A percentile compares a stretch with the other conserved stretches of the same genome.
Evolutionary conservation across 495 filamentous ascomycete species (phyloP).

Genomic region (Parathielavia appendiculata): DNA sequence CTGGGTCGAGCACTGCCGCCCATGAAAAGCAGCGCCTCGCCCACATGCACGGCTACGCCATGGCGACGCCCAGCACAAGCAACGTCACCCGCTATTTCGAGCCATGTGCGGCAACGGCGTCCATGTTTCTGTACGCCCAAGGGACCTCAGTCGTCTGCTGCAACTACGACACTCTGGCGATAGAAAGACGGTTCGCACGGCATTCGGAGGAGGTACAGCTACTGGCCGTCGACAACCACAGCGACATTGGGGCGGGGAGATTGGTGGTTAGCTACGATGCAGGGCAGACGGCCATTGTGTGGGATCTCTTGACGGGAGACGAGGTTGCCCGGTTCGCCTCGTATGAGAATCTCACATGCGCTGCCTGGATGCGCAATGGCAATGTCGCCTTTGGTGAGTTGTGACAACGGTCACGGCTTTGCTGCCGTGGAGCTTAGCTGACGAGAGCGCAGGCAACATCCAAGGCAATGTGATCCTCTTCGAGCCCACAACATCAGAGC

Average conservation of each 20-base stretch:
- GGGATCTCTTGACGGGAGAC: conserved; percentile 90
- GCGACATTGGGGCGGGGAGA: conserved; percentile 77
- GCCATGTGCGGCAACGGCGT: conserved; percentile 79
- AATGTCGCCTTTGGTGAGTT: conserved; percentile 92
- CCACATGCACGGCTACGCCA: conserved; percentile 42
- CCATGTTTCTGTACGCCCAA: conserved; percentile 81
- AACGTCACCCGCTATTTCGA: conserved; percentile 58
- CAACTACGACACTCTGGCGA: conserved; percentile 85
- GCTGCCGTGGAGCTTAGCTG: conserved; percentile 12
- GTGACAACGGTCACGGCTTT: conserved; percentile 3
- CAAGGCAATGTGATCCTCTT: conserved; percentile 94
- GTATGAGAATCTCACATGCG: conserved; percentile 78
- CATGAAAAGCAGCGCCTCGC: conserved; percentile 38
- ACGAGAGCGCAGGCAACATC: conserved; percentile 60
- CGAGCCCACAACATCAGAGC: conserved; percentile 87
- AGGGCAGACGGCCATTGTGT: conserved; percentile 89
- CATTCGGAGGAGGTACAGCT: conserved; percentile 79
- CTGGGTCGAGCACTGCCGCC: conserved; percentile 51
- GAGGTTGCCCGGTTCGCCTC: conserved; percentile 86
- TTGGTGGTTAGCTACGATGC: conserved; percentile 90
- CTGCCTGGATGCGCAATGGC: conserved; percentile 95
- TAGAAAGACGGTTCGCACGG: conserved; percentile 80
- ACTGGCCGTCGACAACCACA: conserved; percentile 86
- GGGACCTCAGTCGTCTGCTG: conserved; percentile 70
- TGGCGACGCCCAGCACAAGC: conserved; percentile 51